Percentiles rank a stretch among this genome's conserved stretches.
Evolutionary conservation across 768 basidiomycete genomes (phyloP).

Genomic region (Naematelia aurantialba): DNA sequence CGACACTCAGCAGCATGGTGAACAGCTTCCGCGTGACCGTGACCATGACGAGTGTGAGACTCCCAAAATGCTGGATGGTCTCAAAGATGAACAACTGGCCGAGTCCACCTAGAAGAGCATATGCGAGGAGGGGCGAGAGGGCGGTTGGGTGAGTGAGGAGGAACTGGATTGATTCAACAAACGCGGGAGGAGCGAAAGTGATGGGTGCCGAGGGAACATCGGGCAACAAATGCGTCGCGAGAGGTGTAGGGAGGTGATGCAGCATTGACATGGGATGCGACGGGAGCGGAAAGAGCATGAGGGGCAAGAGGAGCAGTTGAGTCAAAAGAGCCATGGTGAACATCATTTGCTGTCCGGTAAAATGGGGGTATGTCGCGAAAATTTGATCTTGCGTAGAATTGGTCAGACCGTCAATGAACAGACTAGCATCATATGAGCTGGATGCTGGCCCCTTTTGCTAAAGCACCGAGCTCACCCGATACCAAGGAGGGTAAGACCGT

Average conservation of each 20-base stretch:
- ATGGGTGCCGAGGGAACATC: slow-evolving; percentile 7
- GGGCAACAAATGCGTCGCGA: slow-evolving; percentile 8
- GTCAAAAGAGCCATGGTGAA: slow-evolving; percentile 94
- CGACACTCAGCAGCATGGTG: slow-evolving; percentile 92
- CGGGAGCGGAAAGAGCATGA: slow-evolving; percentile 59
- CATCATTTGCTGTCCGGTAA: slow-evolving; percentile 97
- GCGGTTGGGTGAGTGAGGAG: slow-evolving; percentile 73
- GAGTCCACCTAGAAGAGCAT: slow-evolving; percentile 82
- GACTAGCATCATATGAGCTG: slow-evolving; percentile 58
- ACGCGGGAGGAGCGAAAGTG: slow-evolving; percentile 21
- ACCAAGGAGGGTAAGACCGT: slow-evolving; percentile 52
- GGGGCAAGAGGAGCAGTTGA: slow-evolving; percentile 64
- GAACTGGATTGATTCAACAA: slow-evolving; percentile 63
- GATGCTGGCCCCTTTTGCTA: slow-evolving; percentile 71
- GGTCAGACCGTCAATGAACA: slow-evolving; percentile 83
- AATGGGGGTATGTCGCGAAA: slow-evolving; percentile 67
- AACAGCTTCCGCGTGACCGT: slow-evolving; percentile 95
- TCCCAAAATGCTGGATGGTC: slow-evolving; percentile 56
- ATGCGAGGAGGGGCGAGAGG: slow-evolving; percentile 69
- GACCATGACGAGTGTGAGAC: slow-evolving; percentile 60
- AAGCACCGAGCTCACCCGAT: slow-evolving; percentile 41
- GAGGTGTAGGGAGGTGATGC: slow-evolving; percentile 54
- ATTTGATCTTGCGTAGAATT: slow-evolving; percentile 98
- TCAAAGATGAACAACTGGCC: slow-evolving; percentile 98
- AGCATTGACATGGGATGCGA: slow-evolving; percentile 65